Evolutionary conservation across 768 basidiomycete species (phyloP).

Genomic region (Suillus discolor): DNA sequence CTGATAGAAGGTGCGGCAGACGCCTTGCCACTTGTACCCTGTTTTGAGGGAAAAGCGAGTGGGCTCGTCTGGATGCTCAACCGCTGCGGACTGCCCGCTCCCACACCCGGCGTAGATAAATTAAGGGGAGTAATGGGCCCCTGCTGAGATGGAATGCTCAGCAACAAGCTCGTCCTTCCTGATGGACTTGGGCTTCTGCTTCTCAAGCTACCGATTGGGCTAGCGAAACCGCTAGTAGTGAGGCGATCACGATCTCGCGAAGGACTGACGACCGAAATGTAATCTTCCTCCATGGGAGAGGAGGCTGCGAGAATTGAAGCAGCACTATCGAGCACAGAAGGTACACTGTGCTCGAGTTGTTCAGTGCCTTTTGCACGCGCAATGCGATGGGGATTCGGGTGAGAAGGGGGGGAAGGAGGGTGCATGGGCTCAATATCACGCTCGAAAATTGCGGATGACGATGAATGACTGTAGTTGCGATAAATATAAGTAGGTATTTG

Average conservation of each 20-base stretch:
- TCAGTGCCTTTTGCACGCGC: constrained; percentile 74
- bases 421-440: constrained; percentile 77
- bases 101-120: constrained; percentile 29
- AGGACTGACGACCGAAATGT: constrained; percentile 67
- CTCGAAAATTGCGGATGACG: constrained; percentile 90
- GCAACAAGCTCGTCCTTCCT: constrained; percentile 45
- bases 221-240: constrained; percentile 58
- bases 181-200: constrained; percentile 69
- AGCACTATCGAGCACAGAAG: constrained; percentile 84
- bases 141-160: constrained; percentile 45
- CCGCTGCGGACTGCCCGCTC: constrained; percentile 25
- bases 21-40: constrained; percentile 18
- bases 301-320: constrained; percentile 64
- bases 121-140: constrained; percentile 20
- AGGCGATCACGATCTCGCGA: constrained; percentile 31
- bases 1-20: constrained; percentile 33
- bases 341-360: constrained; percentile 76
- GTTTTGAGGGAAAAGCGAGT: constrained; percentile 10
- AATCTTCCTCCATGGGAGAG: constrained; percentile 50
- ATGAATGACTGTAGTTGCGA: constrained; percentile 50
- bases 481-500: constrained; percentile 11
- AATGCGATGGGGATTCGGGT: constrained; percentile 70
- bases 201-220: constrained; percentile 64
- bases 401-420: constrained; percentile 38
- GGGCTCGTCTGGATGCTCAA: constrained; percentile 30